Evolutionary conservation across 208 protist species (phyloP), one percentile per base, ranked within the genome.

Genomic region (Wallacemonas sp.): DNA sequence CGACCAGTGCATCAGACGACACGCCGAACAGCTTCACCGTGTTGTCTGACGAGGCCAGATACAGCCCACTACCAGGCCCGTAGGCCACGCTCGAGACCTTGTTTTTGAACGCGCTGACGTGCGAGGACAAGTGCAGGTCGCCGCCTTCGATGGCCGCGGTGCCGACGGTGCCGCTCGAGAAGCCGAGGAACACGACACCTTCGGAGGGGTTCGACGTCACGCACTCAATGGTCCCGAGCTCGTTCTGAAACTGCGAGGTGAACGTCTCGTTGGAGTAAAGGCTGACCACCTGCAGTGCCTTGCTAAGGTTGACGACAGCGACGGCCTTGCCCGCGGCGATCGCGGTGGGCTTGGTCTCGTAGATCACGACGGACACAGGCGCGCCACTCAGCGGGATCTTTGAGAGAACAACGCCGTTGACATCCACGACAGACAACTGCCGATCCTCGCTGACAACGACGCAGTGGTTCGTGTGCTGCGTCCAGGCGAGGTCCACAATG

Each of bases 401-500:
- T 4, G 68, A 68, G 14, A 96, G 63, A 8, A 85, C 80, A 29
- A 75, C 89, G 33, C 97, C 97, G 9, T 95, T 85, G 0, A 47
- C 62, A 72, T 96, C 85, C 17, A 77, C 85, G 11, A 98, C 73
- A 19, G 95, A 97, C 3, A 99, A 54, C 46, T 87, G 57, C 30
- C 72, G 66, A 68, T 99, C 97, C 19, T 94, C 95, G 1, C 90
- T 78, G 8, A 85, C 72, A 36, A 98, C 73, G 1, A 97, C 85
- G 3, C 98, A 78, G 16, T 80, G 32, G 62, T 90, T 95, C 27
- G 83, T 60, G 48, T 72, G 70, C 14, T 46, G 54, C 8, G 69
- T 83, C 98, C 98, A 99, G 14, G 77, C 73, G 5, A 81, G 95
- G 58, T 78, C 90, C 36, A 92, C 72, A 63, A 99, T 98, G 16